These are phyloP conservation scores for Ophiosphaerella herpotricha DNA, from an alignment of 2,329 filamentous ascomycete species.

Conservation along the genomic window DNA sequence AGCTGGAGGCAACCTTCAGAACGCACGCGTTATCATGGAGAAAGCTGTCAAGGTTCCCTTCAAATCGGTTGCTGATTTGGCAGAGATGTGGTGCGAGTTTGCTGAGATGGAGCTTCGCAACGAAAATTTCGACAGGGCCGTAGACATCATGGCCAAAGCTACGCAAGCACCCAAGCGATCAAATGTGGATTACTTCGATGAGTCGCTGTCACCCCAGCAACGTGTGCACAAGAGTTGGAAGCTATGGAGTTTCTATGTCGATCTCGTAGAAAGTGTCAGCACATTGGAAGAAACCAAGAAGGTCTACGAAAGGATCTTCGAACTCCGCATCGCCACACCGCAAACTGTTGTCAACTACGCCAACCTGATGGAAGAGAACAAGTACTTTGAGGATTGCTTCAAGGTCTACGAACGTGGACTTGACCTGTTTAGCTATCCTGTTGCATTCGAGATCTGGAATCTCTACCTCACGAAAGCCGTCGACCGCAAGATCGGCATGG, in stretches of 20 bases:
- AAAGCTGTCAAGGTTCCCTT: conserved; percentile 98
- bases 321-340: conserved; percentile 94
- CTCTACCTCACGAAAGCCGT: conserved; percentile 97
- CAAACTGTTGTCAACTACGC: conserved; percentile 99
- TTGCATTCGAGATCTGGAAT: conserved; percentile 98
- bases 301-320: conserved; percentile 96
- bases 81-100: conserved; percentile 99
- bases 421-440: conserved; percentile 97
- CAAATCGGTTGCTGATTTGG: conserved; percentile 94
- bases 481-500: conserved; percentile 93
- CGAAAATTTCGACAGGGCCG: conserved; percentile 93
- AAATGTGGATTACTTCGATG: conserved; percentile 99
- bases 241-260: conserved; percentile 98
- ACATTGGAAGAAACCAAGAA: conserved; percentile 89
- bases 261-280: conserved; percentile 92
- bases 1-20: conserved; percentile 78
- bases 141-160: conserved; percentile 95
- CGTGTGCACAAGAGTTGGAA: conserved; percentile 99
- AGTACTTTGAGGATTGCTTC: conserved; percentile 97
- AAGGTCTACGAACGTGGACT: conserved; percentile 95
- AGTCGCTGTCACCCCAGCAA: conserved; percentile 90
- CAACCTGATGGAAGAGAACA: conserved; percentile 89
- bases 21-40: conserved; percentile 90
- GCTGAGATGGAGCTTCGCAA: conserved; percentile 96
- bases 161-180: conserved; percentile 96